A percentile compares a stretch with the other conserved stretches of the same genome.
phyloP scores from a whole-genome alignment of 139 green algal genomes.

The Tetraselmis striata region DNA sequence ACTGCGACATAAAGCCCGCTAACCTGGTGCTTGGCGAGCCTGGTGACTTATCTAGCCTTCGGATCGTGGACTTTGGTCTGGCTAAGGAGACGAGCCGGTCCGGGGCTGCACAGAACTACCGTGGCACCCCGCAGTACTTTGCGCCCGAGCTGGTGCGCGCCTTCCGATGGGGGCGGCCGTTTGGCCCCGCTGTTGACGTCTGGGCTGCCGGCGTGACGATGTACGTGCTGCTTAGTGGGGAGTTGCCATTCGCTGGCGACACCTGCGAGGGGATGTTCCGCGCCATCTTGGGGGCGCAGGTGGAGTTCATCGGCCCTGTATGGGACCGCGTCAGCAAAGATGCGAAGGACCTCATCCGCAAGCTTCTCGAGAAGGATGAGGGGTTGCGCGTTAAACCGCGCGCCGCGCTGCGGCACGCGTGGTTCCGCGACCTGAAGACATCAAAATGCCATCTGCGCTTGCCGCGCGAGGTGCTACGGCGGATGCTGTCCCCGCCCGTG shows the following conservation, averaged over 20 bases:
- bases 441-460: too few relatives aligned
- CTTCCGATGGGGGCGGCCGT: not conserved
- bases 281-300: not conserved
- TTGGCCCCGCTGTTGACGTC: slow-evolving; percentile 18
- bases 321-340: slow-evolving; percentile 6
- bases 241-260: slow-evolving; percentile 26
- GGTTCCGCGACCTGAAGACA: too few relatives aligned
- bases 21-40: not conserved
- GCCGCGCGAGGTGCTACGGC: too few relatives aligned
- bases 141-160: not conserved
- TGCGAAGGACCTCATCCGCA: slow-evolving; percentile 12
- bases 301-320: slow-evolving; percentile 2
- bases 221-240: slow-evolving; percentile 34
- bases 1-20: not conserved
- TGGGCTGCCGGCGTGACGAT: slow-evolving; percentile 31
- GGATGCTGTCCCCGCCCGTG: too few relatives aligned
- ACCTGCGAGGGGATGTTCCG: not conserved
- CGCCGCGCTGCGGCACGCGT: slow-evolving; percentile 2
- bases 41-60: not conserved
- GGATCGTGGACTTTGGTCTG: not conserved
- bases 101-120: not conserved
- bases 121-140: not conserved
- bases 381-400: slow-evolving; percentile 4
- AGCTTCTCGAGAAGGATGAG: slow-evolving; percentile 9
- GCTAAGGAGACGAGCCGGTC: not conserved